These are phyloP conservation scores for Salvia splendens DNA, from an alignment of 257 asterid species.

Conservation along the genomic window DNA sequence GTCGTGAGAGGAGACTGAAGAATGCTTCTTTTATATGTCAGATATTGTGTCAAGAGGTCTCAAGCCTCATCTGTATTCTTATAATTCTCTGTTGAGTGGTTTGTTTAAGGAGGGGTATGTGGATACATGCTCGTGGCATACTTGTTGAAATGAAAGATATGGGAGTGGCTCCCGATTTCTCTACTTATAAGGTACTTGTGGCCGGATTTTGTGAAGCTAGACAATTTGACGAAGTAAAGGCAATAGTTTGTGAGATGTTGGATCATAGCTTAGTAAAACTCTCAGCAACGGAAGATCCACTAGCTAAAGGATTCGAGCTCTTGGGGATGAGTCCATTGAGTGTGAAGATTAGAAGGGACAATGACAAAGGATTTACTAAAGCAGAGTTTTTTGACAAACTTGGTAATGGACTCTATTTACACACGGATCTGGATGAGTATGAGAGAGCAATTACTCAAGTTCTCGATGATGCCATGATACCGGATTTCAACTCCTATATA, in stretches of 20 bases:
- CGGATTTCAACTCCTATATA: constrained; percentile 55
- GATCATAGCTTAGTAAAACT: constrained; percentile 43
- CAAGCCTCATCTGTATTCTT: constrained; percentile 63
- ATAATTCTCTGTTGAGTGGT: constrained; percentile 79
- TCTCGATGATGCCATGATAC: constrained; percentile 68
- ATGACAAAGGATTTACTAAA: constrained; percentile 49
- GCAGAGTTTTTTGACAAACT: constrained; percentile 79
- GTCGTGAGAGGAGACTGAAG: constrained; percentile 62
- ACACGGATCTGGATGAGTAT: constrained; percentile 64
- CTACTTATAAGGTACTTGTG: constrained; percentile 68
- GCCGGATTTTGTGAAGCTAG: constrained; percentile 75
- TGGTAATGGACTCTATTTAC: constrained; percentile 92
- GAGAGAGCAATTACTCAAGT: constrained; percentile 51
- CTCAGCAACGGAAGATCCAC: constrained; percentile 53
- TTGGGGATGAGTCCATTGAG: constrained; percentile 59
- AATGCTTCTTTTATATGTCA: constrained; percentile 57
- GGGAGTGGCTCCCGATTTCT: constrained; percentile 51
- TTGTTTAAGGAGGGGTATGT: constrained; percentile 66
- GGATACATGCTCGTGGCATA: constrained; percentile 61
- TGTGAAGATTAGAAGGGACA: constrained; percentile 84
- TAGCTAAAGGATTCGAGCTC: constrained; percentile 50
- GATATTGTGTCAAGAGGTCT: constrained; percentile 60
- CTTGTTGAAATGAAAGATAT: constrained; percentile 74
- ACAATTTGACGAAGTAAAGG: constrained; percentile 64
- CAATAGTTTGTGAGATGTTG: constrained; percentile 56